phyloP scores from a whole-genome alignment of 805 yeast species.

The Candida ascalaphidarum region DNA sequence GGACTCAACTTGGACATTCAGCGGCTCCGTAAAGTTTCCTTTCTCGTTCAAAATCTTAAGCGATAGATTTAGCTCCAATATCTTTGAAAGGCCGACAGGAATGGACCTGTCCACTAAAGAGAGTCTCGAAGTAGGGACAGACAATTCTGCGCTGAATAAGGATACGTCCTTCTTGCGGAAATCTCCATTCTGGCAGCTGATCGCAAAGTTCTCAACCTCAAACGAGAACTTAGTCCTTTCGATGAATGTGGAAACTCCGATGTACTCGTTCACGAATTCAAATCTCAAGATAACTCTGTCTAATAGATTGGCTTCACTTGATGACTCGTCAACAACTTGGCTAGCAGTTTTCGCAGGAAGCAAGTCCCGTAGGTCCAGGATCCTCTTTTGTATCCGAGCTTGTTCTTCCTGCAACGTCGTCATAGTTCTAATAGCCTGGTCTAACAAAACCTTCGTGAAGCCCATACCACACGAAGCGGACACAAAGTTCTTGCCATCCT shows the following conservation, averaged over 20 bases:
- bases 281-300: slow-evolving; percentile 13
- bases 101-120: slow-evolving; percentile 30
- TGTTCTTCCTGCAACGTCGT: slow-evolving; percentile 6
- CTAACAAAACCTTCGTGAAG: slow-evolving; percentile 19
- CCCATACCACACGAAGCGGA: slow-evolving; percentile 14
- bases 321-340: too few relatives aligned
- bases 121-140: slow-evolving; percentile 33
- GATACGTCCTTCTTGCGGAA: slow-evolving; percentile 31
- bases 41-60: slow-evolving; percentile 33
- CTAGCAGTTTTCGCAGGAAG: background rate
- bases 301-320: background rate
- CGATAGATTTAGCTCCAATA: slow-evolving; percentile 37
- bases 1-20: slow-evolving; percentile 50
- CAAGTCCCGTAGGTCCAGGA: slow-evolving; percentile 4
- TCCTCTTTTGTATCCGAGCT: slow-evolving; percentile 2
- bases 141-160: too few relatives aligned
- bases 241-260: slow-evolving; percentile 24
- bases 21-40: slow-evolving; percentile 15
- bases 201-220: slow-evolving; percentile 22
- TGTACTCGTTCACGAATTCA: slow-evolving; percentile 21
- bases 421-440: slow-evolving; percentile 13
- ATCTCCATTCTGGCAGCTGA: slow-evolving; percentile 2
- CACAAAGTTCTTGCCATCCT: slow-evolving; percentile 6
- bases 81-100: slow-evolving; percentile 31
- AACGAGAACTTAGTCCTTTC: slow-evolving; percentile 23